Percentiles rank a stretch among this genome's conserved stretches.
These are phyloP conservation scores for Ramichloridium luteum DNA, from an alignment of 2,329 filamentous ascomycete genomes.

Conservation along the genomic window DNA sequence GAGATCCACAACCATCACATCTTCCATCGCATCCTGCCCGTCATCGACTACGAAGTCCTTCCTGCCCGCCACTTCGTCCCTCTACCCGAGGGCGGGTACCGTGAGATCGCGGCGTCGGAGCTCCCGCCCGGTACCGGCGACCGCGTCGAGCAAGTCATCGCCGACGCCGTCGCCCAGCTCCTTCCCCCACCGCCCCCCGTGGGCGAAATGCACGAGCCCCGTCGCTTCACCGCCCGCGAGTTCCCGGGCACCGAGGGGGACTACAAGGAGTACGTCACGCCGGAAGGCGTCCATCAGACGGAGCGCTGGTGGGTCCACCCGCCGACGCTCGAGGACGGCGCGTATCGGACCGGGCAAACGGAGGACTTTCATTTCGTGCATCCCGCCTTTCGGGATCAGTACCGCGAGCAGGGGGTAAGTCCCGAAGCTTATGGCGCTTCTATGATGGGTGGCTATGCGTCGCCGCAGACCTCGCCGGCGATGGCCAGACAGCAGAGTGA, in stretches of 20 bases:
- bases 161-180: conserved; percentile 22
- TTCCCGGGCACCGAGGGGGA: conserved; percentile 31
- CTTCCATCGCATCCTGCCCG: conserved; percentile 41
- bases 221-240: conserved; percentile 24
- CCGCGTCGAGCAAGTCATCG: conserved; percentile 23
- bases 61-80: conserved; percentile 42
- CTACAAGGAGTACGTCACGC: conserved; percentile 26
- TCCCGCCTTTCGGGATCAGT: conserved; percentile 12
- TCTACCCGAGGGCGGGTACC: conserved; percentile 24
- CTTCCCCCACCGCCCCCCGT: conserved; percentile 9
- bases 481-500: conserved; percentile 10
- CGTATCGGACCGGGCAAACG: conserved; percentile 23
- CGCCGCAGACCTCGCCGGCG: conserved; percentile 11
- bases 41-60: conserved; percentile 41
- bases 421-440: no score
- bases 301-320: conserved; percentile 37
- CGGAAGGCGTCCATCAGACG: conserved; percentile 31
- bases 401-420: no score
- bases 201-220: conserved; percentile 10
- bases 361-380: conserved; percentile 22
- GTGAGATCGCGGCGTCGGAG: conserved; percentile 35
- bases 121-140: conserved; percentile 9
- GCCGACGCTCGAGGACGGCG: conserved; percentile 28
- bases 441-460: no score
- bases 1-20: conserved; percentile 44